Evolutionary conservation across 306 rosid species (phyloP).

Genomic region (Morella rubra): DNA sequence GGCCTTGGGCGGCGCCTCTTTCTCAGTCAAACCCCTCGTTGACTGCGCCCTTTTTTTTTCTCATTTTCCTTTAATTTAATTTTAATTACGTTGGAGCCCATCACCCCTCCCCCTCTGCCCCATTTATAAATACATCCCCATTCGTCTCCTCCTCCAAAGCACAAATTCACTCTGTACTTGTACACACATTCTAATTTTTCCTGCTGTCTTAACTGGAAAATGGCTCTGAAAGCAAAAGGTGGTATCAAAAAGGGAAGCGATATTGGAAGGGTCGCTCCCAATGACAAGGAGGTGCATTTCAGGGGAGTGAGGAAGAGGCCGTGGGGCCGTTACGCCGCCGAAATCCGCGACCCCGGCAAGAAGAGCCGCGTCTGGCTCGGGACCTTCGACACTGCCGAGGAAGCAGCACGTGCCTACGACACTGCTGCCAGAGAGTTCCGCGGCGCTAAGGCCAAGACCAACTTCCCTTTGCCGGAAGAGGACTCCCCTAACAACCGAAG

Average conservation of each 20-base stretch:
- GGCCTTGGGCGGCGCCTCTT: constrained; percentile 50
- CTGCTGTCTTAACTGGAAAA: not conserved
- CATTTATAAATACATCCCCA: not conserved
- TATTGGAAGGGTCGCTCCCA: not conserved
- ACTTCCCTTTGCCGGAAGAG: constrained; percentile 24
- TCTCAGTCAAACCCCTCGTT: constrained; percentile 33
- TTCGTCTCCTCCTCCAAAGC: not conserved
- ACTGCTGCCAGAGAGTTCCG: constrained; percentile 52
- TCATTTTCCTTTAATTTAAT: not conserved
- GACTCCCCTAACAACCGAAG: constrained; percentile 11
- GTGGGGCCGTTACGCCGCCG: constrained; percentile 64
- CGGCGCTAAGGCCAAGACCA: constrained; percentile 54
- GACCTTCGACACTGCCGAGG: constrained; percentile 58
- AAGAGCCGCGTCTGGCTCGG: constrained; percentile 62
- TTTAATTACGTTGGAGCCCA: not conserved
- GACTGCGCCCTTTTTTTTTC: constrained; percentile 23
- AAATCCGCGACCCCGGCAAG: constrained; percentile 55
- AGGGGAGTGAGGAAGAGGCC: constrained; percentile 56
- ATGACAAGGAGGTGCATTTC: constrained; percentile 43
- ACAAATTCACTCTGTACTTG: not conserved
- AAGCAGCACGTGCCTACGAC: constrained; percentile 57
- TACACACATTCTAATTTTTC: too few species aligned
- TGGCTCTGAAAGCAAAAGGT: constrained; percentile 22
- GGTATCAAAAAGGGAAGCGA: constrained; percentile 17
- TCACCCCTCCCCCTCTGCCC: not conserved